These are phyloP conservation scores for Phialophora verrucosa DNA, from an alignment of 2,329 filamentous ascomycete species.

Conservation along the genomic window DNA sequence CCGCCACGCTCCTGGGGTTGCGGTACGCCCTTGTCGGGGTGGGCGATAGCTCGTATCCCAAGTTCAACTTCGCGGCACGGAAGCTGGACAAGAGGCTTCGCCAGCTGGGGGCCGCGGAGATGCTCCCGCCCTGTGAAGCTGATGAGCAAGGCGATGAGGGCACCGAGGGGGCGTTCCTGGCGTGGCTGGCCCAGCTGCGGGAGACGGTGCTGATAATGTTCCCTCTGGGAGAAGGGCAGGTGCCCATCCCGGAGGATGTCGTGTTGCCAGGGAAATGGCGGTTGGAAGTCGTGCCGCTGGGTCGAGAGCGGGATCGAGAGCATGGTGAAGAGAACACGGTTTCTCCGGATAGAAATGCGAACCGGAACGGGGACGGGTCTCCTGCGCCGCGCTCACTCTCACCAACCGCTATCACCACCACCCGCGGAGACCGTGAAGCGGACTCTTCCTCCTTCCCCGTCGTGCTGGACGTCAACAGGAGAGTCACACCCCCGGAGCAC, in stretches of 20 bases:
- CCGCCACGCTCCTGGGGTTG: slow-evolving; percentile 70
- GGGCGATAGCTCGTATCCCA: slow-evolving; percentile 91
- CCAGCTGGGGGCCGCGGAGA: slow-evolving; percentile 79
- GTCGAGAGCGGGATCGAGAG: background rate
- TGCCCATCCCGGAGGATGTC: slow-evolving; percentile 32
- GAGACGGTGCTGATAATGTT: slow-evolving; percentile 68
- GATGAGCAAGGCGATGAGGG: slow-evolving; percentile 94
- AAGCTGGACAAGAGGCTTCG: slow-evolving; percentile 84
- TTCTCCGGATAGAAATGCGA: background rate
- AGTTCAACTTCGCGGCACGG: slow-evolving; percentile 93
- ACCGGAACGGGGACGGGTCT: slow-evolving; percentile 8
- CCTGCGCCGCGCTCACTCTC: slow-evolving; percentile 39
- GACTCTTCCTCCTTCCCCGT: slow-evolving; percentile 57
- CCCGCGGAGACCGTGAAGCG: background rate
- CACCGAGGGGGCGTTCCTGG: slow-evolving; percentile 79
- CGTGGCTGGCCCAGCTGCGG: slow-evolving; percentile 74
- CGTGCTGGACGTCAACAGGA: slow-evolving; percentile 67
- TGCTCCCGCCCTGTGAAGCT: slow-evolving; percentile 80
- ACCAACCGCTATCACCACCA: background rate
- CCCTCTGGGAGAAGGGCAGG: slow-evolving; percentile 71
- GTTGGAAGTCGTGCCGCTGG: background rate
- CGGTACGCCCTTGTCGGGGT: slow-evolving; percentile 86
- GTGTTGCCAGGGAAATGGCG: slow-evolving; percentile 31
- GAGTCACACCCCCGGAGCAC: slow-evolving; percentile 76
- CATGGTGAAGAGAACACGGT: too few species aligned